Conservation (phyloP, 1,284 basidiomycete species). For the Cryptococcus hybrid region DNA sequence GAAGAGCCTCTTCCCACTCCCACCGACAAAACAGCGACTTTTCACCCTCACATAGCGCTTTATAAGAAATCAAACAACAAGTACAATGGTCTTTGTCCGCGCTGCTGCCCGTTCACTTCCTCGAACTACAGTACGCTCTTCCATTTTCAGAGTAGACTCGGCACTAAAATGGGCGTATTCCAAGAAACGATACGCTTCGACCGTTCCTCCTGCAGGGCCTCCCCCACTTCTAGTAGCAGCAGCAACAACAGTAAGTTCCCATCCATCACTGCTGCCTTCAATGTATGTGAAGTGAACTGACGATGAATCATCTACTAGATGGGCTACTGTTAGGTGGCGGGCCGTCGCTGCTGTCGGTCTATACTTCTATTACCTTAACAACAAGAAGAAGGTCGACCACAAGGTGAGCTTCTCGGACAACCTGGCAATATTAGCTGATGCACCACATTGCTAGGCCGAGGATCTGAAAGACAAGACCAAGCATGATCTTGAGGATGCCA, state of each 20-base stretch:
- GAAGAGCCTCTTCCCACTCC: too few species aligned
- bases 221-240: not conserved
- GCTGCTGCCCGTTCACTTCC: constrained; percentile 8
- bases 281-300: not conserved
- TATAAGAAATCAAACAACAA: not conserved
- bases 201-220: constrained; percentile 1
- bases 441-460: not conserved
- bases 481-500: not conserved
- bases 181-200: constrained; percentile 2
- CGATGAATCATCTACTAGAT: constrained; percentile 5
- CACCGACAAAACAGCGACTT: too few species aligned
- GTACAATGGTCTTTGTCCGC: constrained; percentile 7
- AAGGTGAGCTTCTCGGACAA: constrained; percentile 8
- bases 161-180: too few species aligned
- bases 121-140: not conserved
- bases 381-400: constrained; percentile 15
- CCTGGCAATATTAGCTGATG: not conserved
- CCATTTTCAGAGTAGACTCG: not conserved
- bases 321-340: constrained; percentile 19
- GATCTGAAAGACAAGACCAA: constrained; percentile 28
- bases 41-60: too few species aligned
- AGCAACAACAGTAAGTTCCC: not conserved
- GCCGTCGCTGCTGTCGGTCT: constrained; percentile 19
- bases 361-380: constrained; percentile 23
- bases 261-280: not conserved